Conservation (phyloP, 805 yeast species). For the Isabelozyma pseudorhagii region DNA sequence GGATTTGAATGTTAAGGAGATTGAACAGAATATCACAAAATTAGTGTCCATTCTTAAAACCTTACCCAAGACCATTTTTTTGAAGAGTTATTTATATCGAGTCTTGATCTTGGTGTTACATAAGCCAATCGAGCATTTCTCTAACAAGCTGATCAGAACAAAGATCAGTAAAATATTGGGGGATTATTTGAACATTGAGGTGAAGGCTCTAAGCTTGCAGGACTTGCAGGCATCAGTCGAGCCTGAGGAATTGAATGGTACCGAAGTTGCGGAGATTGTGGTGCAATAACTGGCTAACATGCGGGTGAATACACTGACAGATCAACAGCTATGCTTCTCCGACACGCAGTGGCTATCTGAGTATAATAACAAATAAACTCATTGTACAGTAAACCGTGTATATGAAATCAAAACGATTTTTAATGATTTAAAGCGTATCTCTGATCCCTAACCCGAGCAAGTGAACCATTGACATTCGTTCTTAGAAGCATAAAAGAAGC, state of each 20-base stretch:
- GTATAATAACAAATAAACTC: no score
- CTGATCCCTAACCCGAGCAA: no score
- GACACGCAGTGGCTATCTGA: no score
- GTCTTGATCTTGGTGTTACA: constrained; percentile 29
- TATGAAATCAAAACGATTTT: no score
- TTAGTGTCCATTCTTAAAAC: constrained; percentile 11
- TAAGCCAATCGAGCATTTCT: constrained; percentile 20
- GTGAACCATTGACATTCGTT: no score
- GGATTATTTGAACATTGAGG: constrained; percentile 13
- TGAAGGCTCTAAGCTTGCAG: constrained; percentile 13
- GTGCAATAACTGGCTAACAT: background rate
- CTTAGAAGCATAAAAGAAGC: no score
- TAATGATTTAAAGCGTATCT: no score
- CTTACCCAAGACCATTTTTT: constrained; percentile 28
- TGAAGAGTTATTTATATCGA: constrained; percentile 27
- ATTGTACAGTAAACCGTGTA: no score
- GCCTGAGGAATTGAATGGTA: constrained; percentile 1
- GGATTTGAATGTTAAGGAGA: constrained; percentile 11
- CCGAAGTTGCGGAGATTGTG: background rate
- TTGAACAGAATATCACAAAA: constrained; percentile 12
- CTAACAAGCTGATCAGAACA: constrained; percentile 11
- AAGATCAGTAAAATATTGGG: constrained; percentile 18
- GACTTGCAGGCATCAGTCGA: constrained; percentile 5
- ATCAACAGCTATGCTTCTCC: no score
- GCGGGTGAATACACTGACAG: no score